Base-by-base conservation (phyloP, 2,329 filamentous ascomycete genomes). In the Ambrosiella beaveri region DNA sequence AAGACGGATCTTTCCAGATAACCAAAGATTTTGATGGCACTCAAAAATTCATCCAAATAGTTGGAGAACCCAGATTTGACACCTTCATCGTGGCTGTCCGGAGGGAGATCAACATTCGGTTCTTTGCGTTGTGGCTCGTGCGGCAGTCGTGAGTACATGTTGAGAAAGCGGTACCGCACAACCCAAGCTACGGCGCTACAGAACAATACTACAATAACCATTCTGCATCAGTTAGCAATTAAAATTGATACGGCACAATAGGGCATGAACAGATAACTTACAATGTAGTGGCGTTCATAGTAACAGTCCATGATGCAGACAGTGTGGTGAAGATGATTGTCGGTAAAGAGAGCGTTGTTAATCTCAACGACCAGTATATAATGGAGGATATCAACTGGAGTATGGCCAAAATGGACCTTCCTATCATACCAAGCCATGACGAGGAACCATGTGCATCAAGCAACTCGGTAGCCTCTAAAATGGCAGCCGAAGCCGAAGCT, bases 11-110 rank as follows among this genome's bases (percentile, higher is more conserved):
- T 82, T 68, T 98, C 93, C 49, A 98, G 75, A 67, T 97, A 98
- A 7, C 93, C 93, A 71, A 98, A 98, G 59, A 98, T 93, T 70
- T 97, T 98, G 73, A 98, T 98, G 37, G 94, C 93, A 67, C 90
- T 97, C 19, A 98, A 74, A 65, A 98, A 98, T 69, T 98, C 94
- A 70, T 98, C 93, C 35, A 98, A 76, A 65, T 98, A 98, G 68
- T 90, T 98, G n/a, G 88, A 83, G 50, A 98, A 75, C 0, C 91
- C 93, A 0, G 89, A 84, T 69, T 98, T 98, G 37, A 82, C 83
- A 62, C 90, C 89, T 54, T 86, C 86, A 64, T 95, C 91, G 65
- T 95, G 88, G 2, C 86, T 84, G 65, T 97, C 91, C 3, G 93
- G 90, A 67, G 97, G 97, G 11, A 98, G 76, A 65, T 97, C 94